Evolutionary conservation across 495 filamentous ascomycete genomes (phyloP), one percentile per base, ranked within the genome.

Genomic region (Aspergillus panamensis): DNA sequence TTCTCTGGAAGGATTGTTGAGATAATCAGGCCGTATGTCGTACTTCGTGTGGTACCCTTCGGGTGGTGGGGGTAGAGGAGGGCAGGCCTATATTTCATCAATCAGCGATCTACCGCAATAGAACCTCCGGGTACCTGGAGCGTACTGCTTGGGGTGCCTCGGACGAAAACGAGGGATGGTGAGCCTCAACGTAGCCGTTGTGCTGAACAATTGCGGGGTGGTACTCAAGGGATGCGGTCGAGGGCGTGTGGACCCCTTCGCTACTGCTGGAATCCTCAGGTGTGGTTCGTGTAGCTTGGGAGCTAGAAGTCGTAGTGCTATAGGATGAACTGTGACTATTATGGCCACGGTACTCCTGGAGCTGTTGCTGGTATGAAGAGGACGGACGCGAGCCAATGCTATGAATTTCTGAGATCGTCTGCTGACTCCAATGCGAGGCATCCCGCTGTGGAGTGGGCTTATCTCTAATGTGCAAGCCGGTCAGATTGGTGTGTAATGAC

Each of bases 251-350:
- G 0, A 87, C 83, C 29, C 85, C 84, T 58, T 89, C 87, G 63
- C 84, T 87, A 64, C 85, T 86, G 59, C 84, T 87, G 1, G 87
- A 89, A 69, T 87, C 87, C 60, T 86, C 87, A 0, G 87, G 87
- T 14, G 86, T 88, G 3, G 80, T 84, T 35, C 86, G 80, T 17
- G 79, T 75, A 14, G 76, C 64, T 21, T 71, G 69, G 20, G 67
- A 76, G 37, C 67, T 44, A n/a, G 55, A 51, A 1, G 57, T 61
- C 30, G 62, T 51, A 25, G 57, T 63, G 53, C 56, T 60, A 17
- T 60, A 63, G 31, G 61, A 71, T 4, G 64, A 64, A 39, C 58
- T 55, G 47, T 73, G 69, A n/a, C 64, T 62, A 53, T 57, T 50
- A 16, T 51, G 58, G 13, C 61, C 55, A 8, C 70, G 71, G 47